A percentile compares a stretch with the other conserved stretches of the same genome.
Evolutionary conservation across 352 stramenopile species (phyloP).

Genomic region (Phytophthora syringae): DNA sequence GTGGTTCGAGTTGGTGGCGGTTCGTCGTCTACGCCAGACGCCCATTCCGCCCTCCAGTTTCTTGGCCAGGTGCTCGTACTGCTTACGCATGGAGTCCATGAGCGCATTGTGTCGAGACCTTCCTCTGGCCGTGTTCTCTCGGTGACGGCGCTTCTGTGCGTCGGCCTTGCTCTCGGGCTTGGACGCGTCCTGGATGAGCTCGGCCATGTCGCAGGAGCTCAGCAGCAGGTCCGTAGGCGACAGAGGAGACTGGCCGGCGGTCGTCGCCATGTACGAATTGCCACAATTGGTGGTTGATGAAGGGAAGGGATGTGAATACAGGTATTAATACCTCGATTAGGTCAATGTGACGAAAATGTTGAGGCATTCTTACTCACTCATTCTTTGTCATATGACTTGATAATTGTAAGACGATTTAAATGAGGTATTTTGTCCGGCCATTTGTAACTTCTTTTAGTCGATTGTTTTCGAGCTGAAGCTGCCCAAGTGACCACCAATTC

Average conservation of each 20-base stretch:
- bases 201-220: conserved; percentile 10
- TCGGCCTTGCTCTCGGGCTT: conserved; percentile 27
- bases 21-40: conserved; percentile 7
- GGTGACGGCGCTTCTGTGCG: conserved; percentile 30
- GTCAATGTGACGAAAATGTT: too few relatives aligned
- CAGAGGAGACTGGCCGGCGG: conserved; percentile 18
- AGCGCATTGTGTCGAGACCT: conserved; percentile 34
- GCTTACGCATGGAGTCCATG: conserved; percentile 34
- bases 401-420: too few relatives aligned
- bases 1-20: not conserved
- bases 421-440: too few relatives aligned
- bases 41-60: conserved; percentile 31
- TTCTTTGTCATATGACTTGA: too few relatives aligned
- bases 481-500: too few relatives aligned
- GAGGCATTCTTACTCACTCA: too few relatives aligned
- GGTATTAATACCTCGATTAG: too few relatives aligned
- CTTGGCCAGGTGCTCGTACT: conserved; percentile 29
- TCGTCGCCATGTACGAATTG: conserved; percentile 29
- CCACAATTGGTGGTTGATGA: too few relatives aligned
- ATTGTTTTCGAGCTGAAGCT: too few relatives aligned
- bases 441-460: too few relatives aligned
- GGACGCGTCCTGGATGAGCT: conserved; percentile 13
- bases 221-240: conserved; percentile 16
- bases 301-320: too few relatives aligned
- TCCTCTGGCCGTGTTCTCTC: conserved; percentile 38